Conservation (phyloP, 2,329 filamentous ascomycete genomes). For the Cercospora sp. region DNA sequence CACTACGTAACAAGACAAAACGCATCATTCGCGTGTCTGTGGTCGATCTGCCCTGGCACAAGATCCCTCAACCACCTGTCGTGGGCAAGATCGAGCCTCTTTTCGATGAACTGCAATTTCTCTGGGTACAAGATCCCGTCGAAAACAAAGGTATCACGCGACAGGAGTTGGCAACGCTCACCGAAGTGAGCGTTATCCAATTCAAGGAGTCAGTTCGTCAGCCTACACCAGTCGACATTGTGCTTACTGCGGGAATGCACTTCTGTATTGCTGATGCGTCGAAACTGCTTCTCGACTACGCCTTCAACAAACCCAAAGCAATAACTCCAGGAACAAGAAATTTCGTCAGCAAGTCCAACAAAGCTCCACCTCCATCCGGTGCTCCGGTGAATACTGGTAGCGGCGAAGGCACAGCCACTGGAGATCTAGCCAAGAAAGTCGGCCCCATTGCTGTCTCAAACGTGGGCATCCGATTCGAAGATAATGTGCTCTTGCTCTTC, state of each 20-base stretch:
- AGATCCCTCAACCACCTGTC: conserved; percentile 13
- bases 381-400: neutral
- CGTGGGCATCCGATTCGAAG: conserved; percentile 9
- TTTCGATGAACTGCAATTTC: conserved; percentile 6
- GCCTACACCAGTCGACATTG: neutral
- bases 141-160: neutral
- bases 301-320: conserved; percentile 3
- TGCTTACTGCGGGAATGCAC: neutral
- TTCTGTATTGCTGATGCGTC: neutral
- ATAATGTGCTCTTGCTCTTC: neutral
- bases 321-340: neutral
- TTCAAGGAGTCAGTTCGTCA: neutral
- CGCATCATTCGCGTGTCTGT: conserved; percentile 6
- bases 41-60: conserved; percentile 8
- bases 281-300: conserved; percentile 3
- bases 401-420: conserved; percentile 3
- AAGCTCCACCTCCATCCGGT: neutral
- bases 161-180: neutral
- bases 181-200: neutral
- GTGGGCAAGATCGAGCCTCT: conserved; percentile 9
- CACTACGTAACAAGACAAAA: conserved; percentile 2
- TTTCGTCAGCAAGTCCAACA: neutral
- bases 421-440: neutral
- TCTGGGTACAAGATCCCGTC: conserved; percentile 9
- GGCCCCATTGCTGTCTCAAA: conserved; percentile 3